Base-by-base conservation (phyloP, 2,329 filamentous ascomycete species). In the Aschersonia sp. region DNA sequence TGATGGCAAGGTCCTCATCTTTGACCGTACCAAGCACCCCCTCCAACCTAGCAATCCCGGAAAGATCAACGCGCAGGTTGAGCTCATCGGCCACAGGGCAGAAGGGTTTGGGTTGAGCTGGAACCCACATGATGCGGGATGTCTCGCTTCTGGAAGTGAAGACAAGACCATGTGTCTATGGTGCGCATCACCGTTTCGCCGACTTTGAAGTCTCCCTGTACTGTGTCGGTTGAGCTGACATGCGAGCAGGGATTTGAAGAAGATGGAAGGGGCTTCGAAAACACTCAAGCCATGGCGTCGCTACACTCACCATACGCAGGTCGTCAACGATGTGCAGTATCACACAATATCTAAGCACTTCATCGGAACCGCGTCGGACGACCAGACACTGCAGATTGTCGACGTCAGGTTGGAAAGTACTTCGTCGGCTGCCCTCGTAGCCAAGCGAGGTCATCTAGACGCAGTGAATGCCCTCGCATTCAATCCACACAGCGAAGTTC, bases 301-400 rank as follows among this genome's bases (percentile, higher is more conserved):
- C 40, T 97, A 92, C 66, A 91, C 81, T 1, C 86, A 96, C 55
- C 94, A 98, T 64, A 82, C 76, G 28, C 82, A 91, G 30, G 85
- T 92, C 47, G 92, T 98, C 61, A 98, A 98, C 63, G 92, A 98
- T 59, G 89, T 98, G 32, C 89, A 97, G 66, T 88, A 94, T 61
- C 91, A 97, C 58, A 89, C 91, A 6, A 77, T 89, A 43, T 86
- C 91, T 53, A 82, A 80, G 58, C 81, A 82, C 56, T 82, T 94
- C 53, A 85, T 98, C 52, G 94, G 91, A 52, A 91, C 86, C 12
- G 92, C 95, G 3, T 97, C 92, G 4, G 92, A 98, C 62, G 92
- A 98, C 62, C 75, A 92, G 55, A 96, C 88, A 5, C 79, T 97
- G 51, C 87, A 96, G 65, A 84, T 98, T 51, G 75, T 97, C 51